phyloP scores from a whole-genome alignment of 192 early-diverging fungal genomes.

The Paraglomus brasilianum region DNA sequence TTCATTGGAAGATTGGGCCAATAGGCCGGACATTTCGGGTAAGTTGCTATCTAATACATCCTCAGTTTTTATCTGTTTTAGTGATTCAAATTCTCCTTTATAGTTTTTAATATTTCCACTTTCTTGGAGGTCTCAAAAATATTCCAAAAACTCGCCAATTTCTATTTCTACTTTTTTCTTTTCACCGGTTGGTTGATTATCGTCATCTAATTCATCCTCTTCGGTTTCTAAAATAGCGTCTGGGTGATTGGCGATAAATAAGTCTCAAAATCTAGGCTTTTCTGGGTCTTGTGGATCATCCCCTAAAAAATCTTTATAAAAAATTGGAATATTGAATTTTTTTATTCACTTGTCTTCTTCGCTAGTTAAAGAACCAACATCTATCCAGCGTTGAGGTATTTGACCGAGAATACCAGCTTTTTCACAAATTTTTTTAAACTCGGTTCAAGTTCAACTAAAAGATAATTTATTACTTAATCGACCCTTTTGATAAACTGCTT shows the following conservation, averaged over 20 bases:
- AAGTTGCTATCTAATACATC: background rate
- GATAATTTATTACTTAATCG: slow-evolving; percentile 1
- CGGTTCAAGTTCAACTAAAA: slow-evolving; percentile 17
- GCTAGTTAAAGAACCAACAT: background rate
- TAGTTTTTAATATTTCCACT: background rate
- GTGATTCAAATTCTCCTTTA: background rate
- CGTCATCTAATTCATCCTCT: background rate
- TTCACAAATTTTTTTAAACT: background rate
- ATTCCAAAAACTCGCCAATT: slow-evolving; percentile 20
- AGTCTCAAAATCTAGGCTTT: background rate
- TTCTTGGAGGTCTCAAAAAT: slow-evolving; percentile 1
- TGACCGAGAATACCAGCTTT: slow-evolving; percentile 4
- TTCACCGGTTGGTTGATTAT: background rate
- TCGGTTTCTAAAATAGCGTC: background rate
- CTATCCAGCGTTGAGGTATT: background rate
- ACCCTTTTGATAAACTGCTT: slow-evolving; percentile 1
- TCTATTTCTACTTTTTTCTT: background rate
- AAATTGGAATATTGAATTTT: background rate
- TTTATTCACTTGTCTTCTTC: slow-evolving; percentile 20
- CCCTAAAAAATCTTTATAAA: slow-evolving; percentile 19
- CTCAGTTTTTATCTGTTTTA: background rate
- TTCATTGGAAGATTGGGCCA: background rate
- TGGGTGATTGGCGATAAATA: background rate
- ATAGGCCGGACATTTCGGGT: background rate
- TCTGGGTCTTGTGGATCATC: background rate